Evolutionary conservation across 345 rosid species (phyloP).

Genomic region (Syzygium jambos): DNA sequence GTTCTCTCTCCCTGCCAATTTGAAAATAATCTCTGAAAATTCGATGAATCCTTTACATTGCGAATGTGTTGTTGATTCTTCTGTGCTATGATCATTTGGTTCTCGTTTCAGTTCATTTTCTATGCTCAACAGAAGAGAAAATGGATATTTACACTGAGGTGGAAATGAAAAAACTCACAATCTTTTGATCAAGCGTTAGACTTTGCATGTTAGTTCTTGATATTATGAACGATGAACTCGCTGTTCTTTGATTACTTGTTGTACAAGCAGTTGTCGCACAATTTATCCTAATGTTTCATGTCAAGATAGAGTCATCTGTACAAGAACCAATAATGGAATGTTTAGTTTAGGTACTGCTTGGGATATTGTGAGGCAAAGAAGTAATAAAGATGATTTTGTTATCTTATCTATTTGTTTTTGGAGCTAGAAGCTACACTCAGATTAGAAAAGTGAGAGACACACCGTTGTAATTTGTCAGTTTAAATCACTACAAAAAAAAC

Average conservation of each 20-base stretch:
- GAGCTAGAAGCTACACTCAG: background rate
- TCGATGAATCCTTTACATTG: background rate
- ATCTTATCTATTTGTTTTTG: background rate
- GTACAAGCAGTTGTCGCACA: background rate
- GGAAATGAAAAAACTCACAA: background rate
- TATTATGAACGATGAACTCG: background rate
- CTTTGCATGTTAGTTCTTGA: background rate
- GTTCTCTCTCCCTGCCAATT: background rate
- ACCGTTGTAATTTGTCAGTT: background rate
- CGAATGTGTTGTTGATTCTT: background rate
- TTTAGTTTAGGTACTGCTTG: background rate
- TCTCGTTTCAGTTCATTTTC: background rate
- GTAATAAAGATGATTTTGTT: background rate
- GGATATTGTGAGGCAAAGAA: background rate
- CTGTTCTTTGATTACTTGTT: background rate
- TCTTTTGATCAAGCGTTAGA: background rate
- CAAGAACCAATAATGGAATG: background rate
- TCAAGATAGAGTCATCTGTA: background rate
- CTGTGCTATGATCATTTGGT: background rate
- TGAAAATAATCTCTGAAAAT: background rate
- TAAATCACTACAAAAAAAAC: too few species aligned
- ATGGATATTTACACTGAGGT: background rate
- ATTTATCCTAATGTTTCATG: background rate
- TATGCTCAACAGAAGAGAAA: background rate
- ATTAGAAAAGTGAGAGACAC: background rate